Evolutionary conservation across 2,329 filamentous ascomycete genomes (phyloP), one percentile per base, ranked within the genome.

Genomic region (Phyllosticta citrichinensis): DNA sequence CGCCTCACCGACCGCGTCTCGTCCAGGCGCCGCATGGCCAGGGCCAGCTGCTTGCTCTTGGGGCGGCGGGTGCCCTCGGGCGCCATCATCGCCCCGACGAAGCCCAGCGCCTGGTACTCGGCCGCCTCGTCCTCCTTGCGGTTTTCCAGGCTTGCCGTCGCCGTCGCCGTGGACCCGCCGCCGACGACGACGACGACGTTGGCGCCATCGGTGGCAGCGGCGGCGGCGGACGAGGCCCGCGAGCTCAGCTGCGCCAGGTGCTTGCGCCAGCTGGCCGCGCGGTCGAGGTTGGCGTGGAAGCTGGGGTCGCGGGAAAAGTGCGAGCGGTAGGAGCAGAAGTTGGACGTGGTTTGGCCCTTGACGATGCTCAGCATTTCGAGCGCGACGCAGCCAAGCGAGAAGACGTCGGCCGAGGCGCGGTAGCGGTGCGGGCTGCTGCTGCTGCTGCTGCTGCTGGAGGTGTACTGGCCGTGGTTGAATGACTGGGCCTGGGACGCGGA

Each of bases 351-450:
- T 50, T 72, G 70, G 56, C 72, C 71, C 56, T 74, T 72, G 2
- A 68, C 71, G 6, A 71, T 69, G 0, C 73, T 74, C 62, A 75
- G 67, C 69, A 76, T 75, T 14, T 68, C 67, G 1, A 75, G 64
- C 62, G 75, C 74, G 3, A 75, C 68, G 55, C 72, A 74, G n/a
- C 73, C 74, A 1, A 76, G 60, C 0, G 71, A 71, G 62, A 75
- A 76, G 3, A 74, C 70, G 55, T 76, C 74, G 1, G 72, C 71
- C 12, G 60, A 57, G 1, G 55, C 51, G n/a, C 60, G 60, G 57
- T 71, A 69, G 11, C 71, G 67, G n/a, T 60, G 56, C 17, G 30
- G 24, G 10, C 33, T 40, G 33, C 33, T 17, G 30, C 30, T 33
- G 30, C 30, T 33, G 10, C 33, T 40, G 33, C 33, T 17, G 30